phyloP scores from a whole-genome alignment of 164 flowering plant genomes.

The Saururus chinensis region DNA sequence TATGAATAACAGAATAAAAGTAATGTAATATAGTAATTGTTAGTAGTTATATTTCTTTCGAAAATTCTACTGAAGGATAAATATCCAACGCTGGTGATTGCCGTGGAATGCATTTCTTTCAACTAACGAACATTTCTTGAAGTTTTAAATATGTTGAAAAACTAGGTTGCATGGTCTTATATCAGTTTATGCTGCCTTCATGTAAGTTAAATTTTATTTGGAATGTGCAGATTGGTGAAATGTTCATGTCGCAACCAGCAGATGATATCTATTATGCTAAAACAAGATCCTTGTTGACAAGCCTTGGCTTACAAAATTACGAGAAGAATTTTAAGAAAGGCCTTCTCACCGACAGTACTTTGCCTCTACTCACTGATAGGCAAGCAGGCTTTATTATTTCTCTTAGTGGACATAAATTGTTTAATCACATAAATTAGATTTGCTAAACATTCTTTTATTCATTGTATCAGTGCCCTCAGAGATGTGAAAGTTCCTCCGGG shows the following conservation, averaged over 20 bases:
- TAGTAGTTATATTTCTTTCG: too few relatives aligned
- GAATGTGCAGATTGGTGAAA: conserved; percentile 51
- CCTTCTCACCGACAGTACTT: conserved; percentile 64
- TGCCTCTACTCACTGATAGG: conserved; percentile 88
- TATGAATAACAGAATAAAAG: too few relatives aligned
- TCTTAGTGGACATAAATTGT: too few relatives aligned
- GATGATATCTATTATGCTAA: conserved; percentile 53
- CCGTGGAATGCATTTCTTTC: too few relatives aligned
- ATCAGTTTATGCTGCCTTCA: not conserved
- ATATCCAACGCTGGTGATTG: too few relatives aligned
- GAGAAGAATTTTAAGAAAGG: conserved; percentile 92
- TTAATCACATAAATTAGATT: not conserved
- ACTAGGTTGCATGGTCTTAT: not conserved
- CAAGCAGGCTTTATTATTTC: conserved; percentile 4
- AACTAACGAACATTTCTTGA: too few relatives aligned
- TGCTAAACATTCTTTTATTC: not conserved
- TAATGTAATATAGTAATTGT: too few relatives aligned
- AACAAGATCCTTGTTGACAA: conserved; percentile 55
- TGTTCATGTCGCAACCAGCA: conserved; percentile 53
- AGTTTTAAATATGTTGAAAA: too few relatives aligned
- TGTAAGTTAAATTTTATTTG: conserved; percentile 1
- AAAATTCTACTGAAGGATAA: too few relatives aligned
- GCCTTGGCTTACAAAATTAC: conserved; percentile 72
- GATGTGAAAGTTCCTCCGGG: conserved; percentile 94
- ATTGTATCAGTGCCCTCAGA: conserved; percentile 70